Conservation (phyloP, 441 rosid species). For the Kokia cookei region DNA sequence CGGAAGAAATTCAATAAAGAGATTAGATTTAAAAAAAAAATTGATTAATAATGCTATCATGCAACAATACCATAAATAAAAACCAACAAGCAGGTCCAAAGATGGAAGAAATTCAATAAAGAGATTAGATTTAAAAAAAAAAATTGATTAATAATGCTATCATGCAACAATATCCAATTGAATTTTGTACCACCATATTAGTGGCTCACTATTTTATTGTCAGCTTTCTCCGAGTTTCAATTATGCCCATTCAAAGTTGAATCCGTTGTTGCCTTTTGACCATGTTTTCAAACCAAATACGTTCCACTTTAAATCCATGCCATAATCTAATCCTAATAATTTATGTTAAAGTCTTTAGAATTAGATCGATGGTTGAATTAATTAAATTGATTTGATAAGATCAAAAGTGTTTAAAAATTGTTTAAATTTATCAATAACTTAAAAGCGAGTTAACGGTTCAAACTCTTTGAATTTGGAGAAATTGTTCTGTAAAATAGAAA, state of each 20-base stretch:
- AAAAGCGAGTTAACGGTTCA: no score
- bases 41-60: neutral
- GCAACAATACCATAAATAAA: neutral
- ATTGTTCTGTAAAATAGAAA: no score
- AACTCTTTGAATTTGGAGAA: no score
- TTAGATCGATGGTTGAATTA: no score
- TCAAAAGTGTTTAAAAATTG: no score
- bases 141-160: neutral
- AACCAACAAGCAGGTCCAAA: neutral
- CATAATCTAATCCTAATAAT: neutral
- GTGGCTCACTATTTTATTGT: neutral
- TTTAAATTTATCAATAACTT: no score
- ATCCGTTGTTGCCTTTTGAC: neutral
- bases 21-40: no score
- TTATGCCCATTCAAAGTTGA: neutral
- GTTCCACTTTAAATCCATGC: neutral
- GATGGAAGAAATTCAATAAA: neutral
- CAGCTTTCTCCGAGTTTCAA: neutral
- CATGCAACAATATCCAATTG: neutral
- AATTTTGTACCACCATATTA: neutral
- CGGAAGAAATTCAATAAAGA: neutral
- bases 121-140: no score
- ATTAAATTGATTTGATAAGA: accelerated
- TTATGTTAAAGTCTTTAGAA: no score
- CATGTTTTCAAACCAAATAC: neutral